Conservation (phyloP, 192 early-diverging fungal species). For the Entophlyctis luteolus region DNA sequence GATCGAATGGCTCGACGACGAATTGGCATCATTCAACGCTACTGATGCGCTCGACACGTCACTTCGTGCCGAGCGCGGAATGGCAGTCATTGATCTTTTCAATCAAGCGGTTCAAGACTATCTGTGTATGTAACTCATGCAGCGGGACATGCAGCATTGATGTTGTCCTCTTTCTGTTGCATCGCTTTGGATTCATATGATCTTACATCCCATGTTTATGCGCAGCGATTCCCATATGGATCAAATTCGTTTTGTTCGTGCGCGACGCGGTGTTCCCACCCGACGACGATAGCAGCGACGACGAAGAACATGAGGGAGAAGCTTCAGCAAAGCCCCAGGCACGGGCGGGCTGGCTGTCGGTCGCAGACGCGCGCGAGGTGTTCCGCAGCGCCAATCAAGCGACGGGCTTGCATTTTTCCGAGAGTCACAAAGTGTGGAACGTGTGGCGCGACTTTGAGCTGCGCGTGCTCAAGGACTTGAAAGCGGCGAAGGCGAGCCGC, state of each 20-base stretch:
- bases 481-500: not conserved
- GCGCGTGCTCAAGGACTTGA: constrained; percentile 30
- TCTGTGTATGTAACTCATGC: constrained; percentile 52
- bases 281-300: constrained; percentile 19
- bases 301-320: constrained; percentile 29
- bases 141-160: not conserved
- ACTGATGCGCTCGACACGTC: not conserved
- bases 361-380: constrained; percentile 42
- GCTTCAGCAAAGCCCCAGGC: constrained; percentile 4
- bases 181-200: too few species aligned
- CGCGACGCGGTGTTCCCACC: constrained; percentile 28
- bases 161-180: not conserved
- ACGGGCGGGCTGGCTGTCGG: constrained; percentile 26
- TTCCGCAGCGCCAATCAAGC: constrained; percentile 42
- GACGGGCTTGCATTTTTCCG: constrained; percentile 52
- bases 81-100: constrained; percentile 51
- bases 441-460: constrained; percentile 58
- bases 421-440: constrained; percentile 66
- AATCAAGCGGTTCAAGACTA: constrained; percentile 60
- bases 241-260: constrained; percentile 56
- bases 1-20: constrained; percentile 72
- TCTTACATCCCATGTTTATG: not conserved
- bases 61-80: constrained; percentile 39
- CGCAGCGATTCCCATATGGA: constrained; percentile 66
- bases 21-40: constrained; percentile 20